Base-by-base conservation (phyloP, 2,329 filamentous ascomycete genomes). In the Penicillium digitatum region DNA sequence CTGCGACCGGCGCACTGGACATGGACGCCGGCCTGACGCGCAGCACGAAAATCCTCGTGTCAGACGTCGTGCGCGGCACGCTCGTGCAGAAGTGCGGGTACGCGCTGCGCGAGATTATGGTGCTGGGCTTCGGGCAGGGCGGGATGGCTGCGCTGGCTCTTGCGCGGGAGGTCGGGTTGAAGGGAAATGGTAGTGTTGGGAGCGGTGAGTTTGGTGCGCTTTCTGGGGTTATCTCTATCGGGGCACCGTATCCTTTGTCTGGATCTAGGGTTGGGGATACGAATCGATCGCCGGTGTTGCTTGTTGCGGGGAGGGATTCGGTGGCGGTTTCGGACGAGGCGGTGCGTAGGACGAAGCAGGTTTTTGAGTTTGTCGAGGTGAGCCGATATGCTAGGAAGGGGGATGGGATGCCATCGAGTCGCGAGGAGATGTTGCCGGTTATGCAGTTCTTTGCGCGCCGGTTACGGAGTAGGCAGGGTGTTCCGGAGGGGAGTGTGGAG, bases 381-480 rank as follows among this genome's bases (percentile, higher is more conserved):
- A 85, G 85, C 53, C 82, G 82, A 66, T 94, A 89, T 84, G 82
- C 80, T 66, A 84, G 86, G 67, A 73, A 71, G 3, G 88, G 87
- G 6, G 90, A 95, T 71, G 82, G 81, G 1, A 96, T 96, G 92
- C 90, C 91, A n/a, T 78, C 79, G 43, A 87, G 81, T 69, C 80
- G 87, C 50, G 90, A 95, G 11, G 92, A 97, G 79, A 92, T 95
- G 81, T 69, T 92, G 66, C 91, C 92, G 0, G 82, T 96, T 57
- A 96, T 96, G 90, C 84, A 87, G 67, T 96, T 86, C 70, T 82
- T 79, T 62, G 75, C 74, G 22, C 66, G 74, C 34, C 65, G 73
- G 46, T 62, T 79, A 56, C 68, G 70, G 54, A 79, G 76, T 66
- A 68, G 71, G 54, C 68, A 72, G 50, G 76, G 76, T 31, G 75